Evolutionary conservation across 192 early-diverging fungal genomes (phyloP).

Genomic region (Piromyces finnis): DNA sequence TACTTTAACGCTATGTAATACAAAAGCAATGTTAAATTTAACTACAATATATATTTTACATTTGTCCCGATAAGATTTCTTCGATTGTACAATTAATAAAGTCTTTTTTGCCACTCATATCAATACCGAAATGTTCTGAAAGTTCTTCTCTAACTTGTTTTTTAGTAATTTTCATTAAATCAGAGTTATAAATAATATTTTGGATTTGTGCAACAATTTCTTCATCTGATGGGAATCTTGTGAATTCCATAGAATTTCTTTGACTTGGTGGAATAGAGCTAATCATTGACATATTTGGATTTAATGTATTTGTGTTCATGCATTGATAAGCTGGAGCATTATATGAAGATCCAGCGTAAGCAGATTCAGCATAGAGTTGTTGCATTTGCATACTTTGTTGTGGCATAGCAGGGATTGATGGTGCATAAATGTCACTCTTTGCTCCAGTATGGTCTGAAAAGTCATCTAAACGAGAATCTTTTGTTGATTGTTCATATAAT

Average conservation of each 20-base stretch:
- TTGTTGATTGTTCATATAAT: conserved; percentile 6
- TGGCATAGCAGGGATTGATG: background rate
- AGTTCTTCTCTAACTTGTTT: conserved; percentile 60
- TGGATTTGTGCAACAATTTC: conserved; percentile 55
- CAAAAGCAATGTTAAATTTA: too few species aligned
- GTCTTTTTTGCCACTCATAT: conserved; percentile 39
- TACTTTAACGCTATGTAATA: too few species aligned
- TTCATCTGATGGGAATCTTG: conserved; percentile 46
- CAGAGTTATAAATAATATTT: conserved; percentile 43
- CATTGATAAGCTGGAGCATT: background rate
- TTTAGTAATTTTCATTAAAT: conserved; percentile 61
- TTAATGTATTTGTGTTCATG: background rate
- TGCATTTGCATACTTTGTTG: background rate
- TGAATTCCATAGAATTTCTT: background rate
- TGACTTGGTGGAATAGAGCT: background rate
- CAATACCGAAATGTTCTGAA: conserved; percentile 42
- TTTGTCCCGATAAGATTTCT: conserved; percentile 1
- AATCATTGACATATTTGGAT: background rate
- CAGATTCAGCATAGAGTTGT: background rate
- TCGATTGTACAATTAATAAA: conserved; percentile 62
- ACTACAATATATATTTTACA: too few species aligned
- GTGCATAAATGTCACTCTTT: background rate
- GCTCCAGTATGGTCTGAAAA: background rate
- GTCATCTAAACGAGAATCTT: background rate
- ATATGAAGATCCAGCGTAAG: background rate